Conservation (phyloP, 78 protist species). For the Protostelium mycophagum region DNA sequence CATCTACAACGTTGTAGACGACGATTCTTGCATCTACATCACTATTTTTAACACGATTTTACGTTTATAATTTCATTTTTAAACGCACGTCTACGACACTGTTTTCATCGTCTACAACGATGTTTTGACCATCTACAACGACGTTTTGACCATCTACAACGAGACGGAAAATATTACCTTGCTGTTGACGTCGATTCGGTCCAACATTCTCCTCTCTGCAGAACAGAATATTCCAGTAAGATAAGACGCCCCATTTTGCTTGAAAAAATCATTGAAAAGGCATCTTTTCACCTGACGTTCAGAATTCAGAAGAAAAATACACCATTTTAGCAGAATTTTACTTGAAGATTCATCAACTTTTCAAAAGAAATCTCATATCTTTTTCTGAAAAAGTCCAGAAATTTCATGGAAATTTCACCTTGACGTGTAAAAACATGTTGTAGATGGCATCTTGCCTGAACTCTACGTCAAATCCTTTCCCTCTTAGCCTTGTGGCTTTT, state of each 20-base stretch:
- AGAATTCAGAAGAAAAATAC: not conserved
- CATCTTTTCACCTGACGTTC: not conserved
- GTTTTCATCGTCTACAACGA: not conserved
- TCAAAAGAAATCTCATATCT: too few relatives aligned
- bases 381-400: too few relatives aligned
- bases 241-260: not conserved
- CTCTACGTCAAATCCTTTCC: not conserved
- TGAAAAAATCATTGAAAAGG: not conserved
- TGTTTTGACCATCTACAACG: too few relatives aligned
- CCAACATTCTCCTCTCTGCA: not conserved
- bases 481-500: not conserved
- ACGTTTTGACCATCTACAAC: not conserved
- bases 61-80: not conserved
- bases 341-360: too few relatives aligned
- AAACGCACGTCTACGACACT: not conserved
- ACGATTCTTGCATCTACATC: too few relatives aligned
- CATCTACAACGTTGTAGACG: too few relatives aligned
- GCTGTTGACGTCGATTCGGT: not conserved
- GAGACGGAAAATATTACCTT: not conserved
- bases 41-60: not conserved
- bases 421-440: not conserved
- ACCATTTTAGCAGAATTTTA: not conserved
- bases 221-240: not conserved
- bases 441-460: not conserved
- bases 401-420: not conserved